phyloP scores from a whole-genome alignment of 1,284 basidiomycete genomes.

The Apiotrichum akiyoshidainum region DNA sequence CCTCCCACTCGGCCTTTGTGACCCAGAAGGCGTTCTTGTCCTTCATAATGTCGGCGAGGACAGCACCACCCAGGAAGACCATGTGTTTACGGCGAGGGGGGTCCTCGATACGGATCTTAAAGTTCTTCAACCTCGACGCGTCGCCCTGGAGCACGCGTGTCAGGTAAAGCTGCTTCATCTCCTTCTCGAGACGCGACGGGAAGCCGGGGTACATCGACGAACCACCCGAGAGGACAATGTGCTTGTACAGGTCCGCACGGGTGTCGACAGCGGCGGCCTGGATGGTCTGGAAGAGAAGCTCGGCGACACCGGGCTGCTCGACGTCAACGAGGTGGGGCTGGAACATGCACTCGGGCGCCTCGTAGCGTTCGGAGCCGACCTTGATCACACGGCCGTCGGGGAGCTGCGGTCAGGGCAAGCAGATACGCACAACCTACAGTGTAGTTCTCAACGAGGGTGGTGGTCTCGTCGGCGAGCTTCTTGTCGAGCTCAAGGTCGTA shows the following conservation, averaged over 20 bases:
- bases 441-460: slow-evolving; percentile 92
- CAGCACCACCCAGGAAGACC: slow-evolving; percentile 97
- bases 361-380: slow-evolving; percentile 97
- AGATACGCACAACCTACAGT: slow-evolving; percentile 60
- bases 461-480: slow-evolving; percentile 91
- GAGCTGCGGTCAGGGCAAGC: slow-evolving; percentile 57
- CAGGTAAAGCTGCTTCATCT: slow-evolving; percentile 98
- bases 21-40: slow-evolving; percentile 92
- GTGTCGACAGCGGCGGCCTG: slow-evolving; percentile 88
- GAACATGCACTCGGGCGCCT: slow-evolving; percentile 99
- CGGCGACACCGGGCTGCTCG: slow-evolving; percentile 95
- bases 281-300: slow-evolving; percentile 95
- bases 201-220: slow-evolving; percentile 99
- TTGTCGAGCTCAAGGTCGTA: slow-evolving; percentile 96
- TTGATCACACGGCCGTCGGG: slow-evolving; percentile 96
- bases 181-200: slow-evolving; percentile 94
- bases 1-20: slow-evolving; percentile 85
- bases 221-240: slow-evolving; percentile 95
- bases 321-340: slow-evolving; percentile 97
- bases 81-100: slow-evolving; percentile 97
- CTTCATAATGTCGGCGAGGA: slow-evolving; percentile 98
- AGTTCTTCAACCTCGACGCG: slow-evolving; percentile 87
- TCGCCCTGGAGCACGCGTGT: slow-evolving; percentile 84
- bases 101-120: slow-evolving; percentile 98
- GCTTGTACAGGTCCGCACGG: slow-evolving; percentile 91